phyloP scores from a whole-genome alignment of 1,284 basidiomycete species.

The Pseudozyma sp. region DNA sequence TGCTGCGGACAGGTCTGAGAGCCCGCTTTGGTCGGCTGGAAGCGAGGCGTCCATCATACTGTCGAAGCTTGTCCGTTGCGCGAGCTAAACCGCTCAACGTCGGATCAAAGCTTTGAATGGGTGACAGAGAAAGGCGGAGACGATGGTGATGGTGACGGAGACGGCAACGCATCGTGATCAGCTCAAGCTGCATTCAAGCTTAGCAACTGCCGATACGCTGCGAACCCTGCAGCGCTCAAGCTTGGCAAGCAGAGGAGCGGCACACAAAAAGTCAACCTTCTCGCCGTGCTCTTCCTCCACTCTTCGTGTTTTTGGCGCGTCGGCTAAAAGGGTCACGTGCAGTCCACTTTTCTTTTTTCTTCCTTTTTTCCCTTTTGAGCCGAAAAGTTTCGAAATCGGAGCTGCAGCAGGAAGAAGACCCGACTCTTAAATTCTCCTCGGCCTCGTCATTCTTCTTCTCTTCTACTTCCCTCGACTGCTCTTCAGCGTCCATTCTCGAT shows the following conservation, averaged over 20 bases:
- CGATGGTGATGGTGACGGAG: background rate
- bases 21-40: conserved; percentile 29
- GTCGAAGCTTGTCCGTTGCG: background rate
- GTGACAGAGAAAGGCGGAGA: background rate
- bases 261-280: background rate
- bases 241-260: background rate
- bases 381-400: background rate
- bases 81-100: background rate
- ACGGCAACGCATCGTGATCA: background rate
- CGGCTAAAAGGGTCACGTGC: conserved; percentile 22
- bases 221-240: conserved; percentile 26
- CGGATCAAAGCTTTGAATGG: no score
- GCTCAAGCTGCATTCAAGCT: background rate
- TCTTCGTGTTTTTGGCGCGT: conserved; percentile 24
- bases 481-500: conserved; percentile 28
- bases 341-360: background rate
- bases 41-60: conserved; percentile 23
- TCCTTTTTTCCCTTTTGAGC: background rate
- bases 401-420: conserved; percentile 2
- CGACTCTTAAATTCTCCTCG: background rate
- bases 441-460: background rate
- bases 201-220: conserved; percentile 7
- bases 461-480: conserved; percentile 25
- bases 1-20: conserved; percentile 39
- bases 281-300: background rate